Conservation (phyloP, 208 protist species). For the Leishmania tropica region DNA sequence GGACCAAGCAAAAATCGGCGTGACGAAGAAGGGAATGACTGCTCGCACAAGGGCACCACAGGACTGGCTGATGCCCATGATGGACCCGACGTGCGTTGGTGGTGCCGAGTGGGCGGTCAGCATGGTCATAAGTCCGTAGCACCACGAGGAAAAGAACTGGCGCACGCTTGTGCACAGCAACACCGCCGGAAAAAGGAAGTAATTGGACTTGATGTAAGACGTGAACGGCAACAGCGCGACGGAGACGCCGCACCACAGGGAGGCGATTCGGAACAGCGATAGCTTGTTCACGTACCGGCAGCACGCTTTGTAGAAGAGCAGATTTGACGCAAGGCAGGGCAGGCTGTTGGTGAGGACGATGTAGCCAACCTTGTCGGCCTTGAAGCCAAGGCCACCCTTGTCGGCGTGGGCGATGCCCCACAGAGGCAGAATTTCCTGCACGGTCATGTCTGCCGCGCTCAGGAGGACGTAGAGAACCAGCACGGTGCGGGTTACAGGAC, state of each 20-base stretch:
- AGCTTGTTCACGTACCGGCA: constrained; percentile 42
- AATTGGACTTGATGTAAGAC: constrained; percentile 21
- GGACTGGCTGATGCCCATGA: constrained; percentile 70
- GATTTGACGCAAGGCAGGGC: constrained; percentile 49
- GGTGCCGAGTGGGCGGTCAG: constrained; percentile 61
- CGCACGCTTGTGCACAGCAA: constrained; percentile 37
- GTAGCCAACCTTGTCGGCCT: constrained; percentile 39
- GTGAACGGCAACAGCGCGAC: constrained; percentile 20
- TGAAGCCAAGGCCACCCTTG: constrained; percentile 47
- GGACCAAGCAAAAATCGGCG: constrained; percentile 71
- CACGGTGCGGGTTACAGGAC: constrained; percentile 38
- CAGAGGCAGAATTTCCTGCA: constrained; percentile 50
- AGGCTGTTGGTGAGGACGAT: constrained; percentile 51
- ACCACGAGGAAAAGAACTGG: constrained; percentile 54
- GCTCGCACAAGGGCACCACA: constrained; percentile 41
- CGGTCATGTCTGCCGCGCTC: constrained; percentile 39
- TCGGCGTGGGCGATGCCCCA: constrained; percentile 51
- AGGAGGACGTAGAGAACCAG: constrained; percentile 69
- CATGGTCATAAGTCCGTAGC: constrained; percentile 57
- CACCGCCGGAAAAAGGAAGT: constrained; percentile 26
- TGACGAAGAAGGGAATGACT: constrained; percentile 47
- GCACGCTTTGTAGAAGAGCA: constrained; percentile 46
- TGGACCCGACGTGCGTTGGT: constrained; percentile 42
- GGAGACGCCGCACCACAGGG: constrained; percentile 15
- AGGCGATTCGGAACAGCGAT: constrained; percentile 39